Conservation (phyloP, 805 yeast species). For the Metschnikowia santaceciliae region DNA sequence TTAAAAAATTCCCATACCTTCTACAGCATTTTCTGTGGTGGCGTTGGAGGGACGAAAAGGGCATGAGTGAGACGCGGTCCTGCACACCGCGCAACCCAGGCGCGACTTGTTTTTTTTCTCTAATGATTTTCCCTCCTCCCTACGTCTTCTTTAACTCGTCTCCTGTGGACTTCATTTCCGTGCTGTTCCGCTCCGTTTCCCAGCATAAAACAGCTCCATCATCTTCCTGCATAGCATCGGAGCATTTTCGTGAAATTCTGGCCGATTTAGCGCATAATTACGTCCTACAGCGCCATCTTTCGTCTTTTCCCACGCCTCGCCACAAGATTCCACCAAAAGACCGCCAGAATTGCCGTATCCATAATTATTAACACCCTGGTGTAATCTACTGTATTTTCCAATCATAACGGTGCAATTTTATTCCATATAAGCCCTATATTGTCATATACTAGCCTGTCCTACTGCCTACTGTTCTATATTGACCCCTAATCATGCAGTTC, state of each 20-base stretch:
- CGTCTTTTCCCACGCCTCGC: neutral
- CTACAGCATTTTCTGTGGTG: no score
- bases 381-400: neutral
- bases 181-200: neutral
- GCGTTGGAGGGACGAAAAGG: no score
- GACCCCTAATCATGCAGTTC: slow-evolving; percentile 13
- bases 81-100: neutral
- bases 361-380: no score
- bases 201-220: neutral
- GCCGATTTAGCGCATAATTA: neutral
- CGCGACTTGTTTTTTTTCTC: slow-evolving; percentile 4
- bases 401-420: neutral
- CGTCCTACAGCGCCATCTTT: neutral
- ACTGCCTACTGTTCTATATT: neutral
- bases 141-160: neutral
- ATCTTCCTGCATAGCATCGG: no score
- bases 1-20: no score
- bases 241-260: neutral
- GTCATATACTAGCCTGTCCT: neutral
- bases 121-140: neutral
- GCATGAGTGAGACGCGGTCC: neutral
- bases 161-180: neutral
- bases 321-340: neutral
- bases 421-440: no score
- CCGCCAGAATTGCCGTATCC: neutral